These are phyloP conservation scores for Hypsizygus ulmarius DNA, from an alignment of 1,284 basidiomycete species.

Conservation along the genomic window DNA sequence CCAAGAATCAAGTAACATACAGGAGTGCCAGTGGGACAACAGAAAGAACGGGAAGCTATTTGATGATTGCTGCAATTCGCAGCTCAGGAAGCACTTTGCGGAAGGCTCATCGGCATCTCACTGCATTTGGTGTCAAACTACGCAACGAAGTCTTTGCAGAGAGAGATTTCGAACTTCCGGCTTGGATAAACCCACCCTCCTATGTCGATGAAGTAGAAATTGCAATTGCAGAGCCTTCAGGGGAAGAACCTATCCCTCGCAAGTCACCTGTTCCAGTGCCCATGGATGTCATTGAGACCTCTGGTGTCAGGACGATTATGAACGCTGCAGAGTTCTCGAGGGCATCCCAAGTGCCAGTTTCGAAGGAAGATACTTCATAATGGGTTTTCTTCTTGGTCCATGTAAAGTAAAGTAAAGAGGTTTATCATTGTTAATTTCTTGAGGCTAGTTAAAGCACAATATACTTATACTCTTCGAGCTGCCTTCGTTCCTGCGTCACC, in stretches of 20 bases:
- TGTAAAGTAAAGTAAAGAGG: constrained; percentile 9
- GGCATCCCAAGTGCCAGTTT: neutral
- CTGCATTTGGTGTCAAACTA: constrained; percentile 51
- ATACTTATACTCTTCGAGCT: constrained; percentile 11
- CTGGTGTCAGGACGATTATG: neutral
- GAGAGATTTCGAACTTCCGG: constrained; percentile 29
- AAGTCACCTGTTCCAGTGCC: neutral
- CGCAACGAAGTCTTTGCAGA: constrained; percentile 23
- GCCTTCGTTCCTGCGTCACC: constrained; percentile 1
- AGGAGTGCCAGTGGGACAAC: constrained; percentile 21
- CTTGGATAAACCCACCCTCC: constrained; percentile 19
- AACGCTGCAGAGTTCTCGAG: constrained; percentile 2
- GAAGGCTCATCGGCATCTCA: constrained; percentile 51
- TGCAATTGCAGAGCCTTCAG: neutral
- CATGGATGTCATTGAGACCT: neutral
- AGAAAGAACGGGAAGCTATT: constrained; percentile 30
- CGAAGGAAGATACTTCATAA: neutral
- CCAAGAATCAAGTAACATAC: constrained; percentile 18
- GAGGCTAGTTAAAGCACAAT: neutral
- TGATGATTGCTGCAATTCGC: constrained; percentile 51
- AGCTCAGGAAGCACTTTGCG: constrained; percentile 42
- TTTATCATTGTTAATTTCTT: constrained; percentile 11
- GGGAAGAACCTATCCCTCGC: neutral
- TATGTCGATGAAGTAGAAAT: neutral
- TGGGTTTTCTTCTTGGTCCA: neutral